These are phyloP conservation scores for Colletotrichum eremochloae DNA, from an alignment of 2,329 filamentous ascomycete species.

Conservation along the genomic window DNA sequence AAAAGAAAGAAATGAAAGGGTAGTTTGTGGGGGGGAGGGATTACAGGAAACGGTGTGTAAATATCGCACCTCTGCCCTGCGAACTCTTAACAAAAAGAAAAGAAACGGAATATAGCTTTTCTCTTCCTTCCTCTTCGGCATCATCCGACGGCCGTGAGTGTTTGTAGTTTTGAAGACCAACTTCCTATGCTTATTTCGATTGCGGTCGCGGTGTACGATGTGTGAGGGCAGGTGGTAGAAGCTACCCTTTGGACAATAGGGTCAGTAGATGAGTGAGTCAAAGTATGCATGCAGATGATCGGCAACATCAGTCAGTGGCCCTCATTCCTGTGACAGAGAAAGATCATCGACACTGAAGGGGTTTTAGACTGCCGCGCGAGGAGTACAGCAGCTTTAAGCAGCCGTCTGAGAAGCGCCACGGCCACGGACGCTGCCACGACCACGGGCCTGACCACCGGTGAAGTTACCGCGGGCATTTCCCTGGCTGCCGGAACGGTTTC, in stretches of 20 bases:
- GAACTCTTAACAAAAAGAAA: slow-evolving; percentile 35
- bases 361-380: not conserved
- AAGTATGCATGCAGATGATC: slow-evolving; percentile 9
- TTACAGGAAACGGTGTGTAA: slow-evolving; percentile 40
- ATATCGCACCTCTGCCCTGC: slow-evolving; percentile 36
- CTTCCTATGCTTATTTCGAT: not conserved
- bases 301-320: not conserved
- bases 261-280: not conserved
- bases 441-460: slow-evolving; percentile 72
- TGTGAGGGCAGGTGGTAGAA: not conserved
- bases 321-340: not conserved
- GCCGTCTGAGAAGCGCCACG: slow-evolving; percentile 70
- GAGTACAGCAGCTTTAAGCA: slow-evolving; percentile 14
- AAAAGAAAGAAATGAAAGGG: slow-evolving; percentile 30
- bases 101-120: slow-evolving; percentile 25
- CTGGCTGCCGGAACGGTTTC: slow-evolving; percentile 67
- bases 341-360: too few relatives aligned
- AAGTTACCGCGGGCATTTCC: slow-evolving; percentile 75
- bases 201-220: slow-evolving; percentile 2
- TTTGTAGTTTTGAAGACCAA: slow-evolving; percentile 4
- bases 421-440: slow-evolving; percentile 76
- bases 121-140: slow-evolving; percentile 24
- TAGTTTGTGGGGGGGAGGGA: not conserved
- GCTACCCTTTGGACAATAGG: not conserved
- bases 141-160: slow-evolving; percentile 25